Evolutionary conservation across 495 filamentous ascomycete genomes (phyloP).

Genomic region (Penicillium paxilli): DNA sequence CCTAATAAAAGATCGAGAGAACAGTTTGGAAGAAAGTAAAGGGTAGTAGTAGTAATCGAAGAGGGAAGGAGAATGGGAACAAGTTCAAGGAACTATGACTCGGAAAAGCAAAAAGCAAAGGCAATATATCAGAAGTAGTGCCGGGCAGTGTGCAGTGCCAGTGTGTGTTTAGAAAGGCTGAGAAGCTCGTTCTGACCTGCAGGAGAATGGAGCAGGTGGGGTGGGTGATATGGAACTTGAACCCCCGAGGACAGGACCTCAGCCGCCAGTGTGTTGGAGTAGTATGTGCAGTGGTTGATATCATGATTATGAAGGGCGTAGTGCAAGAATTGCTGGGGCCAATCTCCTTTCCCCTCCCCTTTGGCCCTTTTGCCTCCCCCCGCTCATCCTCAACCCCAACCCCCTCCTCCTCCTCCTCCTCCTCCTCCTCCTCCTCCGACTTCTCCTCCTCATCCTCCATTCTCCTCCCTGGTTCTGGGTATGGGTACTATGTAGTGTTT

Average conservation of each 20-base stretch:
- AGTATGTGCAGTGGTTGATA: conserved; percentile 8
- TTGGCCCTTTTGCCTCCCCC: not conserved
- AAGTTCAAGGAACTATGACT: too few relatives aligned
- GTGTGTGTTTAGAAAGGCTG: not conserved
- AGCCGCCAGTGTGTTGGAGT: conserved; percentile 10
- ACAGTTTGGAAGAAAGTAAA: conserved; percentile 2
- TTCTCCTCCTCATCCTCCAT: too few relatives aligned
- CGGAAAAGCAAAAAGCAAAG: conserved; percentile 4
- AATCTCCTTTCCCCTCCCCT: not conserved
- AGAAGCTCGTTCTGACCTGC: conserved; percentile 14
- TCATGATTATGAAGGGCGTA: conserved; percentile 15
- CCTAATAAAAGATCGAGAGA: not conserved
- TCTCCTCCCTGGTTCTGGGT: too few relatives aligned
- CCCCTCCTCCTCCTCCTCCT: too few relatives aligned
- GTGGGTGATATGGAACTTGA: conserved; percentile 25
- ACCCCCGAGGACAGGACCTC: conserved; percentile 3
- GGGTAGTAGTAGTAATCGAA: not conserved
- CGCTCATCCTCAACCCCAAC: not conserved
- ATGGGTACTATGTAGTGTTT: too few relatives aligned
- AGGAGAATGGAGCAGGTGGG: conserved; percentile 23
- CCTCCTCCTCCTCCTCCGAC: not conserved
- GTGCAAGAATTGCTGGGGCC: conserved; percentile 14
- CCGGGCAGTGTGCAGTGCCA: too few relatives aligned
- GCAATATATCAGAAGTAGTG: not conserved
- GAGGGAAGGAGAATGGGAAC: conserved; percentile 5